Evolutionary conservation across 768 basidiomycete genomes (phyloP).

Genomic region (Collybia nuda): DNA sequence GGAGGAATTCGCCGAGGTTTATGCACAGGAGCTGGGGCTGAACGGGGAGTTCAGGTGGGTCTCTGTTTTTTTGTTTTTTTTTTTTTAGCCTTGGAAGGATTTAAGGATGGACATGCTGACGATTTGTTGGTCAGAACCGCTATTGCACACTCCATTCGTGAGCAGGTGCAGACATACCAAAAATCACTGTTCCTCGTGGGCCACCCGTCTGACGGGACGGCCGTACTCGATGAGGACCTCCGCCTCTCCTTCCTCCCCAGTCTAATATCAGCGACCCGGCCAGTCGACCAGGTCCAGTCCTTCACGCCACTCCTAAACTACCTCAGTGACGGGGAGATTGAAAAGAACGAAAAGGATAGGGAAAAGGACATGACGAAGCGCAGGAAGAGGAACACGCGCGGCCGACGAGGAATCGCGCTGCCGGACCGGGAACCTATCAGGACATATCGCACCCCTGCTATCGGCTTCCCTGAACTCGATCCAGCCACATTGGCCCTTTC

Average conservation of each 20-base stretch:
- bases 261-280: conserved; percentile 67
- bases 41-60: conserved; percentile 90
- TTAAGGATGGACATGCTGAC: not conserved
- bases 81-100: not conserved
- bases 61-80: not conserved
- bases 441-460: conserved; percentile 88
- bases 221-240: conserved; percentile 87
- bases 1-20: conserved; percentile 89
- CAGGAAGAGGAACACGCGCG: conserved; percentile 81
- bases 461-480: conserved; percentile 81
- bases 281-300: conserved; percentile 72
- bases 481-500: conserved; percentile 67
- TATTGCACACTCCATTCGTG: conserved; percentile 92
- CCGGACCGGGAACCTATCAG: conserved; percentile 93
- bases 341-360: conserved; percentile 85
- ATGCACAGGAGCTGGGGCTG: conserved; percentile 84
- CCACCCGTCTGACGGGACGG: conserved; percentile 77
- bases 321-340: conserved; percentile 87
- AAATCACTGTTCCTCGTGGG: conserved; percentile 91
- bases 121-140: conserved; percentile 64
- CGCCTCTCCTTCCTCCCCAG: conserved; percentile 85
- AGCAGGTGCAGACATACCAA: conserved; percentile 90
- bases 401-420: conserved; percentile 74
- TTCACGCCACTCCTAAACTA: conserved; percentile 91
- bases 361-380: conserved; percentile 91